Evolutionary conservation across 768 basidiomycete species (phyloP), one percentile per base, ranked within the genome.

Genomic region (Kwoniella sp.): DNA sequence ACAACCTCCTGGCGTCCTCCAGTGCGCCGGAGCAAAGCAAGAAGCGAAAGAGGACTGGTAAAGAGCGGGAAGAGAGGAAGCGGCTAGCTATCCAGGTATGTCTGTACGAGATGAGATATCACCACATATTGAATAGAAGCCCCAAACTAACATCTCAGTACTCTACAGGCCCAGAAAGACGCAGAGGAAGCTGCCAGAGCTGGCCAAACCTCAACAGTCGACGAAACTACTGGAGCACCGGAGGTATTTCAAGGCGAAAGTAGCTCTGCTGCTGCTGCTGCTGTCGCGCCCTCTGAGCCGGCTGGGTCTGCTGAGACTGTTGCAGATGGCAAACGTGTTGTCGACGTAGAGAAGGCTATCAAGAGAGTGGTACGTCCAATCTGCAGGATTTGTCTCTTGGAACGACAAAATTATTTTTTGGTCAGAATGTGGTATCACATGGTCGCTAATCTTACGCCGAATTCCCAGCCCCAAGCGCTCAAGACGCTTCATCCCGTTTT

Each of bases 381-480:
- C 51, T 34, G 31, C 13, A 1, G 17, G 4, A 8, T 55, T n/a
- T n/a, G n/a, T n/a, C n/a, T n/a, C n/a, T n/a, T n/a, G n/a, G n/a
- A n/a, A n/a, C n/a, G n/a, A n/a, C n/a, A n/a, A n/a, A n/a, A n/a
- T n/a, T n/a, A n/a, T n/a, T n/a, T n/a, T n/a, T n/a, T n/a, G n/a
- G n/a, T n/a, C n/a, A n/a, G n/a, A n/a, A n/a, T n/a, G n/a, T n/a
- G n/a, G n/a, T n/a, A n/a, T n/a, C n/a, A n/a, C n/a, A n/a, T n/a
- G n/a, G n/a, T n/a, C n/a, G n/a, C n/a, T n/a, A 11, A 22, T 25
- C 17, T 47, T 34, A 20, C 30, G 13, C n/a, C n/a, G n/a, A n/a
- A n/a, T n/a, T n/a, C n/a, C 48, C 61, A 95, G 93, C 87, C 90
- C 72, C 90, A 90, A 76, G 86, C 86, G 63, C 75, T 89, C 55